A percentile compares a stretch with the other conserved stretches of the same genome.
These are phyloP conservation scores for Neostapfia colusana DNA, from an alignment of 176 grass and related monocot species.

Conservation along the genomic window DNA sequence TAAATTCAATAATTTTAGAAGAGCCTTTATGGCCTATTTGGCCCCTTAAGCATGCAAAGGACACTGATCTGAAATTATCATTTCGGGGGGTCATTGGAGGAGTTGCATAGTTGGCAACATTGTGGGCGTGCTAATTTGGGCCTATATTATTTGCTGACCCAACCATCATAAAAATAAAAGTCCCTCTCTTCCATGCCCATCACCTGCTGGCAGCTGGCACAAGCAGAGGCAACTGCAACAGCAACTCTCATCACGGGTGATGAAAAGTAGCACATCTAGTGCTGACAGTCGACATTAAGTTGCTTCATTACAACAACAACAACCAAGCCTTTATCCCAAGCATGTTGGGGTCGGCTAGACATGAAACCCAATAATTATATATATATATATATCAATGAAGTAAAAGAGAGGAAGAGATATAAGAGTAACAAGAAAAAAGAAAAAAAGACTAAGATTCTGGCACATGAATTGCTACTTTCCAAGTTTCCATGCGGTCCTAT, in stretches of 20 bases:
- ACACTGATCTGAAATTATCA: neutral
- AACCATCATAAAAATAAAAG: constrained; percentile 13
- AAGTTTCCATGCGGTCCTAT: too few relatives aligned
- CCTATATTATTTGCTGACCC: neutral
- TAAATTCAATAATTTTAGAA: too few relatives aligned
- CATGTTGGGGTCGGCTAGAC: too few relatives aligned
- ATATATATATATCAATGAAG: too few relatives aligned
- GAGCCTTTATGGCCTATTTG: neutral
- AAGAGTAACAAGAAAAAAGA: too few relatives aligned
- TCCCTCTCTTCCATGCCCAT: constrained; percentile 3
- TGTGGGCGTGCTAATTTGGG: neutral
- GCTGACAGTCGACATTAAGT: neutral
- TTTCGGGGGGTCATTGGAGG: neutral
- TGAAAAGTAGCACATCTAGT: neutral
- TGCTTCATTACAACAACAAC: too few relatives aligned
- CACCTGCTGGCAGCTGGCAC: neutral
- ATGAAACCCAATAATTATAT: too few relatives aligned
- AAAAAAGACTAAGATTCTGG: too few relatives aligned
- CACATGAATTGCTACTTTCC: too few relatives aligned
- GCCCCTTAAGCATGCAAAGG: neutral
- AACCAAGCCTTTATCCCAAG: too few relatives aligned
- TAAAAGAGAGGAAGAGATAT: too few relatives aligned
- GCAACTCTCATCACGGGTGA: neutral
- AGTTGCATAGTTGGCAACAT: neutral
- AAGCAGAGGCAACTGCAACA: neutral